A percentile compares a stretch with the other conserved stretches of the same genome.
phyloP scores from a whole-genome alignment of 371 early-diverging fungal species.

The Encephalitozoon cuniculi region DNA sequence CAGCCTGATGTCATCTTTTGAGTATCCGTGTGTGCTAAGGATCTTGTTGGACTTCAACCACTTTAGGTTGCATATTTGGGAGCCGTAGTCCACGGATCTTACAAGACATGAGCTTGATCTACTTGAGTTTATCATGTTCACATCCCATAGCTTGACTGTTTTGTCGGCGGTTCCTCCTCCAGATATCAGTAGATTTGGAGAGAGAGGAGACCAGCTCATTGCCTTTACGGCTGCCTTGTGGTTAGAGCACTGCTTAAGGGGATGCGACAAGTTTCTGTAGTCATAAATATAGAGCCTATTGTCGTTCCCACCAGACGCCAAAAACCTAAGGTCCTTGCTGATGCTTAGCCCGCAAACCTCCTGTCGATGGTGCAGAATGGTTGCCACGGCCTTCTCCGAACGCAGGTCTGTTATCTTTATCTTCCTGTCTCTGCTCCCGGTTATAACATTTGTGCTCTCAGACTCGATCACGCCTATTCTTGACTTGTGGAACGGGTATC shows the following conservation, averaged over 20 bases:
- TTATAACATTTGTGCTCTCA: slow-evolving; percentile 38
- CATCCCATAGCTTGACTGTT: slow-evolving; percentile 58
- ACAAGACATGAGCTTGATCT: slow-evolving; percentile 11
- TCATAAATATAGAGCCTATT: slow-evolving; percentile 60
- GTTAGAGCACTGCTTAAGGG: slow-evolving; percentile 30
- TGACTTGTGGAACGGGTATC: slow-evolving; percentile 43
- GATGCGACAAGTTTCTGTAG: slow-evolving; percentile 20
- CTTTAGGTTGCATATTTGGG: slow-evolving; percentile 59
- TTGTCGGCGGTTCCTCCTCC: slow-evolving; percentile 62
- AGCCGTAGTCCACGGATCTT: slow-evolving; percentile 47
- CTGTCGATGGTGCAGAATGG: slow-evolving; percentile 51
- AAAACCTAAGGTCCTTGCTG: slow-evolving; percentile 24
- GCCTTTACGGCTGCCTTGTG: slow-evolving; percentile 62
- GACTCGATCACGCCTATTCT: slow-evolving; percentile 58
- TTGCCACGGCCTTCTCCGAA: slow-evolving; percentile 4
- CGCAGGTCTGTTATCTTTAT: slow-evolving; percentile 57
- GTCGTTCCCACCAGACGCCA: slow-evolving; percentile 62
- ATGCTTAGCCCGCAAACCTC: slow-evolving; percentile 60
- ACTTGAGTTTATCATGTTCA: slow-evolving; percentile 6
- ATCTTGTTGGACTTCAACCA: slow-evolving; percentile 57
- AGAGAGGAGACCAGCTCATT: slow-evolving; percentile 48
- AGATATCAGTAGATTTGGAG: slow-evolving; percentile 43
- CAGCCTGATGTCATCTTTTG: slow-evolving; percentile 60
- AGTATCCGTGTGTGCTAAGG: slow-evolving; percentile 61
- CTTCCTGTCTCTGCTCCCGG: slow-evolving; percentile 59